Conservation (phyloP, 1,139 yeast species). For the Magnusiomyces ingens region DNA sequence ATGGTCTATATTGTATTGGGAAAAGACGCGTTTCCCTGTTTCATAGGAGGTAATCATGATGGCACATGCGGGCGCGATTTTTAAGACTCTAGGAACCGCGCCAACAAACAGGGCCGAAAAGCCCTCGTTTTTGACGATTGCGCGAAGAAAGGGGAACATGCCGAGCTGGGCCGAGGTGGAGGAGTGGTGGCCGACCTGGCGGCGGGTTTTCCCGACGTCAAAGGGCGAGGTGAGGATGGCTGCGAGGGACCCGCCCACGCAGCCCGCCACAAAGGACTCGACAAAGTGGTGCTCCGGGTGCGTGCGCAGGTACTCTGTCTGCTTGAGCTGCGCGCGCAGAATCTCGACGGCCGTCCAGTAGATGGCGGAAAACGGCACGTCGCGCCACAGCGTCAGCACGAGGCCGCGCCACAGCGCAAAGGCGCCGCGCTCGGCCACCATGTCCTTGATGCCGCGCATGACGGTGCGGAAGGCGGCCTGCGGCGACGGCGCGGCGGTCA, state of each 20-base stretch:
- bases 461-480: conserved; percentile 34
- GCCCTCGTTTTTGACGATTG: conserved; percentile 69
- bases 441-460: conserved; percentile 48
- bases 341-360: conserved; percentile 71
- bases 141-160: conserved; percentile 60
- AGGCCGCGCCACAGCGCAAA: conserved; percentile 74
- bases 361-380: conserved; percentile 92
- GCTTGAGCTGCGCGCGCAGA: conserved; percentile 24
- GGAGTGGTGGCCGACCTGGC: conserved; percentile 53
- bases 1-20: conserved; percentile 17
- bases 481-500: conserved; percentile 29
- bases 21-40: conserved; percentile 62
- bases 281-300: conserved; percentile 49
- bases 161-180: conserved; percentile 30
- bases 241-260: conserved; percentile 76
- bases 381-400: conserved; percentile 87
- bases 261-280: conserved; percentile 78
- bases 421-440: conserved; percentile 53
- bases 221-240: conserved; percentile 88
- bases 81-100: conserved; percentile 73
- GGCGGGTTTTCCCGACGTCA: conserved; percentile 93
- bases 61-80: conserved; percentile 96
- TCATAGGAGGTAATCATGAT: conserved; percentile 97
- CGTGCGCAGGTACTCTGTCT: conserved; percentile 21
- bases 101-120: conserved; percentile 74